phyloP scores from a whole-genome alignment of 345 rosid genomes.

The Pugionium dolabratum region DNA sequence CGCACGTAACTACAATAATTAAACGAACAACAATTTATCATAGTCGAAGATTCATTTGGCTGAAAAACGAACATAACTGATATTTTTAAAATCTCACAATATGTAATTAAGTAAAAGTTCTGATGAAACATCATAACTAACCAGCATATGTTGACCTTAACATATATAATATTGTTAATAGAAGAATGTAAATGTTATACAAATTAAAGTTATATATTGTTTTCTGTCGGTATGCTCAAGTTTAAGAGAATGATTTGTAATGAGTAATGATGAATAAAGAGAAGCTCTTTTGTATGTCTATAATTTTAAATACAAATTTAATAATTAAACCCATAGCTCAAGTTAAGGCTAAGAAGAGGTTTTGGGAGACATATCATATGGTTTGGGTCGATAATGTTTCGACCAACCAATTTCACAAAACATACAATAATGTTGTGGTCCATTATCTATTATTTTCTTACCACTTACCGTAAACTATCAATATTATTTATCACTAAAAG shows the following conservation, averaged over 20 bases:
- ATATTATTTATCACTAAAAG: too few species aligned
- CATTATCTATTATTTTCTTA: not conserved
- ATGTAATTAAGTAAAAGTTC: constrained; percentile 10
- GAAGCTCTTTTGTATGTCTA: constrained; percentile 11
- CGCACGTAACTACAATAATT: too few species aligned
- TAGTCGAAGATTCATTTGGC: too few species aligned
- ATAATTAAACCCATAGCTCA: not conserved
- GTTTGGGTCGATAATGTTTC: constrained; percentile 32
- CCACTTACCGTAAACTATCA: too few species aligned
- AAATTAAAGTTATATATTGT: constrained; percentile 2
- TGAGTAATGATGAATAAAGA: constrained; percentile 23
- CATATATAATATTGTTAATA: not conserved
- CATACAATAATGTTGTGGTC: constrained; percentile 19
- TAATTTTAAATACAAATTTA: not conserved
- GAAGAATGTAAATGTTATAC: constrained; percentile 6
- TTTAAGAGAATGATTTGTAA: constrained; percentile 24
- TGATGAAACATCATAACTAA: constrained; percentile 25
- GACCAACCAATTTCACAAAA: constrained; percentile 12
- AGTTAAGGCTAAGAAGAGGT: constrained; percentile 8
- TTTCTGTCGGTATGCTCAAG: constrained; percentile 23
- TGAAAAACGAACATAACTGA: too few species aligned
- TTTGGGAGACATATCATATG: constrained; percentile 30
- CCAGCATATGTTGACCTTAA: constrained; percentile 26
- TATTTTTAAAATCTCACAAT: not conserved
- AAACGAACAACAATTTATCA: too few species aligned